Percentiles rank a stretch among this genome's conserved stretches.
Evolutionary conservation across 805 yeast genomes (phyloP).

Genomic region (Dipodascus geniculatus): DNA sequence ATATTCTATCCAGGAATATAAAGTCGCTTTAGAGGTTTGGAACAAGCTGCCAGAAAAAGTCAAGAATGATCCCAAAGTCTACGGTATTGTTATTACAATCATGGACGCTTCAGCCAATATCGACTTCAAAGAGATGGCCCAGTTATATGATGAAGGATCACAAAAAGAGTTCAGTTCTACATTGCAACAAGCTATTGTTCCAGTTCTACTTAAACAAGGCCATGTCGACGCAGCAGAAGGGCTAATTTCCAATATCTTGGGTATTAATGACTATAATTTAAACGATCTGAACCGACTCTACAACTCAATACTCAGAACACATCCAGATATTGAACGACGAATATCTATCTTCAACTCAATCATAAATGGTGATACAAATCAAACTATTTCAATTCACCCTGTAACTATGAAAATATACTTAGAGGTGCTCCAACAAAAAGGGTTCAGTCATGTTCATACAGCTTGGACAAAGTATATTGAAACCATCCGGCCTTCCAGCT

Average conservation of each 20-base stretch:
- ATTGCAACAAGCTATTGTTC: background rate
- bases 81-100: background rate
- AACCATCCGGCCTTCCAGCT: background rate
- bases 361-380: background rate
- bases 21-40: background rate
- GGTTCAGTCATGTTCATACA: background rate
- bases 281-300: background rate
- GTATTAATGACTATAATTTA: background rate
- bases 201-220: background rate
- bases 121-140: background rate
- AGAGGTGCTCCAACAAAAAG: background rate
- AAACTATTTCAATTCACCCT: background rate
- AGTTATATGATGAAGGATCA: background rate
- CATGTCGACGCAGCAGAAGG: background rate
- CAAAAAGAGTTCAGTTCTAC: background rate
- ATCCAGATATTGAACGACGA: background rate
- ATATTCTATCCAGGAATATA: background rate
- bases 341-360: background rate
- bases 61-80: background rate
- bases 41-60: background rate
- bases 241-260: background rate
- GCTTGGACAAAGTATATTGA: background rate
- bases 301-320: background rate
- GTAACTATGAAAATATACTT: background rate
- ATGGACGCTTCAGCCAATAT: background rate